Base-by-base conservation (phyloP, 768 basidiomycete genomes). In the Leccinum pellstonianum region DNA sequence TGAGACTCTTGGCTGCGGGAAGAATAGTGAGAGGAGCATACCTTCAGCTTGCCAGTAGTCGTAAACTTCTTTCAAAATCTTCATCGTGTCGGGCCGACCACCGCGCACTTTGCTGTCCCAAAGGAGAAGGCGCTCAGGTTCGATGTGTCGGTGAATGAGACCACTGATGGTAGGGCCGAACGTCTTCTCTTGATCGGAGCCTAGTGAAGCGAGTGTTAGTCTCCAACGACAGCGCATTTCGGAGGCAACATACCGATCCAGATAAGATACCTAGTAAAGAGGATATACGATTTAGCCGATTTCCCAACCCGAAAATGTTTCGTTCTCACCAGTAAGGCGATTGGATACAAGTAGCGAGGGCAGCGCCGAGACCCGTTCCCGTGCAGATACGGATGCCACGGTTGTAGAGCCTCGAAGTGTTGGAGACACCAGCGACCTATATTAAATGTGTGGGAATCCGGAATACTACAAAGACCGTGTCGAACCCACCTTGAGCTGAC, bases 351-450 rank as follows among this genome's bases (percentile, higher is more conserved):
- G 90, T 91, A 19, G 89, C 85, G 43, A 92, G 81, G 3, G 88
- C 88, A 43, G 90, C 87, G 25, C 90, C 90, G 62, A 92, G 84
- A 60, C 90, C 90, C 11, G 90, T 91, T 38, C 90, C 90, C 0
- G 90, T 92, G 73, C 90, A 91, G 50, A 92, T 83, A 62, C 90
- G 86, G 65, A 92, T 87, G 19, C 90, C 90, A 56, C 88, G 85
- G 63, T 80, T 86, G 75, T 91, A 92, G n/a, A 92, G 75, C 3
- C 81, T 84, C 4, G 89, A 91, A 2, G 90, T 89, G 71, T 92
- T 90, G 29, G 88, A 90, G 37, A 91, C 87, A 63, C 87, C 89
- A 9, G 90, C 88, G 67, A 90, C 83, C 87, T 90, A 62, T n/a
- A 37, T 17, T 31, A 49, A 41, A 4, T 7, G 33, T 67, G 57